A percentile compares a stretch with the other conserved stretches of the same genome.
These are phyloP conservation scores for Crithidia acanthocephali DNA, from an alignment of 208 protist genomes.

Conservation along the genomic window DNA sequence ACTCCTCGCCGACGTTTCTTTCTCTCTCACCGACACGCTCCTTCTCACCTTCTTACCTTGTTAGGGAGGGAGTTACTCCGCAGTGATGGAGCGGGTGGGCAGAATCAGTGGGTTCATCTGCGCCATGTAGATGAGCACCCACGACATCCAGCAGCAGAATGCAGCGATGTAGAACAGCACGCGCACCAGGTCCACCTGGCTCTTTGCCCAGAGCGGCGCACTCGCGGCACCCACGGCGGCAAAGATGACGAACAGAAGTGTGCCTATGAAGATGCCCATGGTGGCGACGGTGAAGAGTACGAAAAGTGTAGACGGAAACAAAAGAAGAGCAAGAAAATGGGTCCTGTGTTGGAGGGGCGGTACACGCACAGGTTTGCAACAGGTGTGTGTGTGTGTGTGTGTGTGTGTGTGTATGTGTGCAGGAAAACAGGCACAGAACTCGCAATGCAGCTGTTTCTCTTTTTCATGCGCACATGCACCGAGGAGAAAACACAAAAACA, in stretches of 20 bases:
- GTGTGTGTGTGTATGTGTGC: no score
- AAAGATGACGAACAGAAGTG: slow-evolving; percentile 68
- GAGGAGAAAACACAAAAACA: no score
- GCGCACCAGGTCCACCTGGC: slow-evolving; percentile 82
- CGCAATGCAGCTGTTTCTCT: no score
- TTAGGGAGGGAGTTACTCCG: slow-evolving; percentile 39
- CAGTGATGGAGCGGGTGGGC: slow-evolving; percentile 85
- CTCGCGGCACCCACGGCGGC: slow-evolving; percentile 57
- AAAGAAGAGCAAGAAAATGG: not conserved
- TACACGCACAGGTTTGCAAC: no score
- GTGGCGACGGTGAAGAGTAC: not conserved
- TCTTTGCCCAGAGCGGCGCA: slow-evolving; percentile 82
- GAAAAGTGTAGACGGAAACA: not conserved
- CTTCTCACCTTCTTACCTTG: not conserved
- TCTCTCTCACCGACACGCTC: no score
- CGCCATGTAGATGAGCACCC: slow-evolving; percentile 94
- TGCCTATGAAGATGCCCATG: slow-evolving; percentile 81
- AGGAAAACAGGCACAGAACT: no score
- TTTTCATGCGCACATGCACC: no score
- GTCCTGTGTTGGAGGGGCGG: no score
- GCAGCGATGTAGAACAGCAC: slow-evolving; percentile 66
- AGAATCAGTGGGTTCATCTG: slow-evolving; percentile 92
- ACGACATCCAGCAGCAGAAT: slow-evolving; percentile 94
- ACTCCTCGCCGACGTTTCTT: no score
- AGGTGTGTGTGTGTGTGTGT: no score